A percentile compares a stretch with the other conserved stretches of the same genome.
These are phyloP conservation scores for Blastobotrys ciferrii DNA, from an alignment of 1,139 yeast genomes.

Conservation along the genomic window DNA sequence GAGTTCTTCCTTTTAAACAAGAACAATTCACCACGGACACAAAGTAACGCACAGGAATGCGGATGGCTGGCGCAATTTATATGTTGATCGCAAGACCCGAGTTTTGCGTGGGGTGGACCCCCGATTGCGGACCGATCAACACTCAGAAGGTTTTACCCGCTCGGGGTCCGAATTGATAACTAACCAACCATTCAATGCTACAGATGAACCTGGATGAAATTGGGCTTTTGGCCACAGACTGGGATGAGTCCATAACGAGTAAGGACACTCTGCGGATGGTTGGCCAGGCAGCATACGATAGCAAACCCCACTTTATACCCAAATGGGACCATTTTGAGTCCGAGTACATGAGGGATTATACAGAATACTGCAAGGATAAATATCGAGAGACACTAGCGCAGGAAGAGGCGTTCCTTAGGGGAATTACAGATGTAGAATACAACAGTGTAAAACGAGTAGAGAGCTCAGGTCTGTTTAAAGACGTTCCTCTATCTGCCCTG, in stretches of 20 bases:
- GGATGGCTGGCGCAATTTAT: too few species aligned
- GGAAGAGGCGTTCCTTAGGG: conserved; percentile 49
- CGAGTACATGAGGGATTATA: conserved; percentile 45
- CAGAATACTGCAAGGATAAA: conserved; percentile 19
- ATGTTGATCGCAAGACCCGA: neutral
- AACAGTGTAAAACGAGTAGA: conserved; percentile 51
- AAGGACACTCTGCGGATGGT: conserved; percentile 55
- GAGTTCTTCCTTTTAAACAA: too few species aligned
- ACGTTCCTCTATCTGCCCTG: conserved; percentile 41
- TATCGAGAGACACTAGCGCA: conserved; percentile 32
- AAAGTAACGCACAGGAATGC: too few species aligned
- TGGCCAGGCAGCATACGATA: conserved; percentile 50
- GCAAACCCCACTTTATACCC: conserved; percentile 42
- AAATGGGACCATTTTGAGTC: conserved; percentile 48
- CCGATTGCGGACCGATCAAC: neutral
- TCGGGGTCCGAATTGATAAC: neutral
- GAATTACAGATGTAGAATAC: conserved; percentile 48
- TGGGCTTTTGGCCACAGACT: conserved; percentile 48
- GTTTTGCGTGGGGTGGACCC: neutral
- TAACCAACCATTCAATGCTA: conserved; percentile 1
- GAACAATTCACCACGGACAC: too few species aligned
- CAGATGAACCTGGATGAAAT: conserved; percentile 11
- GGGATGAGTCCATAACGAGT: conserved; percentile 69
- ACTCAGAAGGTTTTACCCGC: neutral
- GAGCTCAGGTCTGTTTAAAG: conserved; percentile 44